phyloP scores from a whole-genome alignment of 768 basidiomycete genomes.

The Hortiboletus campestris region DNA sequence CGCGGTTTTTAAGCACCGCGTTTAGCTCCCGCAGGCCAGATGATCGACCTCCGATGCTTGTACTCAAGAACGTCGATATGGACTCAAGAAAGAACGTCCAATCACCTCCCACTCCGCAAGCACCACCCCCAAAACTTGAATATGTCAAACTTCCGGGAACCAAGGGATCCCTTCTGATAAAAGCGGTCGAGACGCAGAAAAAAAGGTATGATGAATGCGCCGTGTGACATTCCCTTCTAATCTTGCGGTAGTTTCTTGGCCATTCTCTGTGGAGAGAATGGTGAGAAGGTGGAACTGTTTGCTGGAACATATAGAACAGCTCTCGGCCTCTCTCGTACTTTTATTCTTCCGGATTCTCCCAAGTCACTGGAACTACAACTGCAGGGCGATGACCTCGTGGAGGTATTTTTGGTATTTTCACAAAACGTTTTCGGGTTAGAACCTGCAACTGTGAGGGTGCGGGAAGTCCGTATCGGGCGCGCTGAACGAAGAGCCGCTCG shows the following conservation, averaged over 20 bases:
- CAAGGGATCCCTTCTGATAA: slow-evolving; percentile 78
- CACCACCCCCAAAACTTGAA: slow-evolving; percentile 81
- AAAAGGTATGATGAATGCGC: slow-evolving; percentile 59
- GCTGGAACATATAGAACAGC: slow-evolving; percentile 91
- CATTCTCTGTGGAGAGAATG: slow-evolving; percentile 88
- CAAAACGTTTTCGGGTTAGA: slow-evolving; percentile 92
- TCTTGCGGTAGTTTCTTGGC: slow-evolving; percentile 69
- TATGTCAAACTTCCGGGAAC: slow-evolving; percentile 93
- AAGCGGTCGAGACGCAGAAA: slow-evolving; percentile 85
- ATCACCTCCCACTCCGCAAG: slow-evolving; percentile 41
- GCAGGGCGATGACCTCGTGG: slow-evolving; percentile 90
- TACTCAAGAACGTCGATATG: slow-evolving; percentile 38
- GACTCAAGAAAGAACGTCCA: slow-evolving; percentile 40
- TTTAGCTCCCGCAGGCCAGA: slow-evolving; percentile 59
- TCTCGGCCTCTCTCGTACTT: slow-evolving; percentile 85
- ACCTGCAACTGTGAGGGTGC: slow-evolving; percentile 90
- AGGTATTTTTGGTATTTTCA: slow-evolving; percentile 86
- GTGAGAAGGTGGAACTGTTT: slow-evolving; percentile 91
- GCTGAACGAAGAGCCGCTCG: slow-evolving; percentile 85
- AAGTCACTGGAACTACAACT: slow-evolving; percentile 83
- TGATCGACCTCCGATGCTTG: slow-evolving; percentile 42
- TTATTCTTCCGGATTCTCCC: slow-evolving; percentile 89
- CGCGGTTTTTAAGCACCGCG: slow-evolving; percentile 67
- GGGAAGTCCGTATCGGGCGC: slow-evolving; percentile 87
- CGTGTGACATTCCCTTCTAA: neutral